Evolutionary conservation across 805 yeast species (phyloP).

Genomic region (Lipomyces sp.): DNA sequence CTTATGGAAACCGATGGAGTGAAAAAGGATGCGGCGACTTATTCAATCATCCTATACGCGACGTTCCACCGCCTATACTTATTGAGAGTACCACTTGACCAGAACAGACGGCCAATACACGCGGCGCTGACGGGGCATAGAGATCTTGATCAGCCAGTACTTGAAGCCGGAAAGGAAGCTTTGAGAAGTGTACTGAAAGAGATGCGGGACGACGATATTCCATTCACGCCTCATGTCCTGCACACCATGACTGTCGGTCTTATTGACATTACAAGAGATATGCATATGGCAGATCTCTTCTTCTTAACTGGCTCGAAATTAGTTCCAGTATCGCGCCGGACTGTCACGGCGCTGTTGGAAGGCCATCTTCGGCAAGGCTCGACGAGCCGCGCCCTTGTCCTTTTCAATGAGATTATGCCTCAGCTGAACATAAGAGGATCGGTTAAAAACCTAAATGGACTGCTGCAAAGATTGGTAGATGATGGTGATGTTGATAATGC

Average conservation of each 20-base stretch:
- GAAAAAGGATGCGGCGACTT: conserved; percentile 23
- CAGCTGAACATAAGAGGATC: conserved; percentile 13
- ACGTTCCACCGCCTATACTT: conserved; percentile 19
- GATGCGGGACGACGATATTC: conserved; percentile 20
- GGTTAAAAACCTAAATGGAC: conserved; percentile 7
- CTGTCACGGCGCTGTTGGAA: conserved; percentile 20
- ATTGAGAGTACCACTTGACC: conserved; percentile 11
- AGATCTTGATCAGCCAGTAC: background rate
- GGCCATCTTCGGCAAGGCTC: conserved; percentile 26
- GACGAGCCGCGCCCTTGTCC: conserved; percentile 18
- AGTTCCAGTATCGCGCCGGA: conserved; percentile 15
- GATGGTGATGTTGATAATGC: conserved; percentile 21
- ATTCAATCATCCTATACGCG: conserved; percentile 24
- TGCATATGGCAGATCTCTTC: conserved; percentile 23
- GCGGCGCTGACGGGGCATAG: conserved; percentile 1
- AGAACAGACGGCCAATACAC: background rate
- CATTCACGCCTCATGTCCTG: conserved; percentile 22
- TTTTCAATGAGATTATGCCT: conserved; percentile 18
- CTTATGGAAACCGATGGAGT: conserved; percentile 15
- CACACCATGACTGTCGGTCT: conserved; percentile 27
- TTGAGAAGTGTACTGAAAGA: conserved; percentile 17
- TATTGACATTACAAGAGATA: conserved; percentile 27
- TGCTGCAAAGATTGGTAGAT: conserved; percentile 9
- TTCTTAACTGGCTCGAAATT: conserved; percentile 5
- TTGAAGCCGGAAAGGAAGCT: conserved; percentile 10